These are phyloP conservation scores for Aspergillus sparsus DNA, from an alignment of 495 filamentous ascomycete genomes.

Conservation along the genomic window DNA sequence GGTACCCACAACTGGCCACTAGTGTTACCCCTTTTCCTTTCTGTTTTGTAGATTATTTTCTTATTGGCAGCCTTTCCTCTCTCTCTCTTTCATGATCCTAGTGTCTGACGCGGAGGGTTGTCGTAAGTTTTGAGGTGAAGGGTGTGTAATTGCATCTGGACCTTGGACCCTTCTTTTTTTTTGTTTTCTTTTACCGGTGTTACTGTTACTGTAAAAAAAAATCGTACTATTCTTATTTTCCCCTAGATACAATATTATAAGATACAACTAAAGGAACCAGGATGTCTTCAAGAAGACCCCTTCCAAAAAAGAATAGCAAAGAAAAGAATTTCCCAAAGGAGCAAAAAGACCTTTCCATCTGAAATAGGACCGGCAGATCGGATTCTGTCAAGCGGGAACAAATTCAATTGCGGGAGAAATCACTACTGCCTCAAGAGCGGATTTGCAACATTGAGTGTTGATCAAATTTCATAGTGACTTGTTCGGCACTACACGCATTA, in stretches of 20 bases:
- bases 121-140: neutral
- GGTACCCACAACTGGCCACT: slow-evolving; percentile 21
- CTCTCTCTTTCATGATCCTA: neutral
- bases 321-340: neutral
- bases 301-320: too few species aligned
- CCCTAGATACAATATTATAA: neutral
- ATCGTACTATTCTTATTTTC: neutral
- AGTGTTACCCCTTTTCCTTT: slow-evolving; percentile 27
- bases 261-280: too few species aligned
- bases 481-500: slow-evolving; percentile 37
- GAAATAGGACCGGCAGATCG: slow-evolving; percentile 9
- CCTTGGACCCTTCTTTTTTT: neutral
- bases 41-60: neutral
- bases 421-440: slow-evolving; percentile 9
- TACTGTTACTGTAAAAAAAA: neutral
- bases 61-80: slow-evolving; percentile 1
- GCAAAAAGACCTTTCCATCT: neutral
- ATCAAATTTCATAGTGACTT: slow-evolving; percentile 42
- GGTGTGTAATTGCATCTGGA: neutral
- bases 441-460: slow-evolving; percentile 26
- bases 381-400: slow-evolving; percentile 15
- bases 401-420: slow-evolving; percentile 9
- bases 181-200: slow-evolving; percentile 7
- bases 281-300: too few species aligned
- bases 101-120: neutral